Base-by-base conservation (phyloP, 352 stramenopile species). In the Globisporangium spiculum region DNA sequence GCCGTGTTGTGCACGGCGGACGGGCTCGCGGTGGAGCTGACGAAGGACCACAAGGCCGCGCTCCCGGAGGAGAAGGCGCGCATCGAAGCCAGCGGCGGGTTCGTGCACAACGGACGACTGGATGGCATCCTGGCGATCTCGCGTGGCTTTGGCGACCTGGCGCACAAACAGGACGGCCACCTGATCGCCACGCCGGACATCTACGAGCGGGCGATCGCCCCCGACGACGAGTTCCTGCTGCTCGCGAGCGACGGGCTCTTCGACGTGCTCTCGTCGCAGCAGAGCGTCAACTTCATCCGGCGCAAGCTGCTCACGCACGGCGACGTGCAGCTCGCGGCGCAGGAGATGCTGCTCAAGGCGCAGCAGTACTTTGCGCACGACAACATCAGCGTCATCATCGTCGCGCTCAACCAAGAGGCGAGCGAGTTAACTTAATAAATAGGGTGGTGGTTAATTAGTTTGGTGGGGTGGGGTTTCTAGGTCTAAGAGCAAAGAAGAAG, bases 211-310 rank as follows among this genome's bases (percentile, higher is more conserved):
- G 41, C 77, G 2, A 77, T 96, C 54, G 60, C 74, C 0, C 56
- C 73, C 0, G 83, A 86, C 18, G 92, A 97, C 65, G 90, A 97
- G 69, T 97, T 98, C 65, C 41, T 98, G 65, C 79, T 98, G 63
- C 79, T 97, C 7, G 90, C 90, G n/a, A 97, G 91, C 64, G 92
- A 98, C 65, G 92, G 92, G 6, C 79, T 98, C 27, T 98, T 96
- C 70, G 92, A 98, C 65, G 90, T 97, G 30, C 72, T 98, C 20
- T 90, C 90, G 26, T 96, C 88, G 59, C 90, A 98, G 62, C 88
- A 96, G 65, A 84, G 87, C 24, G 86, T 98, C 6, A 97, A 98
- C 68, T 97, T 97, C 60, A 88, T 97, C 55, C 71, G 90, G 26
- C 82, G 88, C n/a, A 92, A 96, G 73, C 81, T 98, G 24, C 78